Percentiles rank a stretch among this genome's conserved stretches.
Conservation (phyloP, 345 rosid genomes). For the Pistacia atlantica region DNA sequence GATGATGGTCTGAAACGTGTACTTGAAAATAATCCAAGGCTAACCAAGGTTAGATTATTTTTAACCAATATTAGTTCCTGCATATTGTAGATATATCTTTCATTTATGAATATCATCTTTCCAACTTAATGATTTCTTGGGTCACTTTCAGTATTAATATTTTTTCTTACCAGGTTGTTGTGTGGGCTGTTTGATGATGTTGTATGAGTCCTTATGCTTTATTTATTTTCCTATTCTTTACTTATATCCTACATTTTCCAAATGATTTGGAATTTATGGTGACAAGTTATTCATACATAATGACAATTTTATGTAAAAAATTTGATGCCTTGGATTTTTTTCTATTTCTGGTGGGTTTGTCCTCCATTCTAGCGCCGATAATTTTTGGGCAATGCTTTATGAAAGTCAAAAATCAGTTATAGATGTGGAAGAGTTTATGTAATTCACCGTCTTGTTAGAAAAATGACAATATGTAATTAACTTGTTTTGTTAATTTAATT, state of each 20-base stretch:
- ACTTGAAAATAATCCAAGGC: conserved; percentile 61
- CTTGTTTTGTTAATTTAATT: neutral
- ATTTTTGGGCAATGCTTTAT: neutral
- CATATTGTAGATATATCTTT: neutral
- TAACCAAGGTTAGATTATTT: conserved; percentile 58
- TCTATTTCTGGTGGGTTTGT: neutral
- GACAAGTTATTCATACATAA: neutral
- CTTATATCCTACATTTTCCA: neutral
- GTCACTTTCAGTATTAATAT: neutral
- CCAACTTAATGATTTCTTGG: neutral
- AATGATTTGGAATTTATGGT: neutral
- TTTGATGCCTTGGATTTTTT: neutral
- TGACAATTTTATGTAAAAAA: neutral
- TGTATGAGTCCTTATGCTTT: neutral
- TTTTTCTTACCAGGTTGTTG: neutral
- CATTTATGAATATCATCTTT: neutral
- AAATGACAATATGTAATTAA: neutral
- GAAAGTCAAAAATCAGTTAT: neutral
- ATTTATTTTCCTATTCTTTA: neutral
- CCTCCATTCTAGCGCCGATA: neutral
- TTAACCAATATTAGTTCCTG: neutral
- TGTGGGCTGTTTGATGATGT: conserved; percentile 5
- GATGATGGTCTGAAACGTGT: conserved; percentile 66
- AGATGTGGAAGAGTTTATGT: neutral
- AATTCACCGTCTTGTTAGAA: neutral